Percentiles rank a stretch among this genome's conserved stretches.
These are phyloP conservation scores for Solanum verrucosum DNA, from an alignment of 257 asterid genomes.

Conservation along the genomic window DNA sequence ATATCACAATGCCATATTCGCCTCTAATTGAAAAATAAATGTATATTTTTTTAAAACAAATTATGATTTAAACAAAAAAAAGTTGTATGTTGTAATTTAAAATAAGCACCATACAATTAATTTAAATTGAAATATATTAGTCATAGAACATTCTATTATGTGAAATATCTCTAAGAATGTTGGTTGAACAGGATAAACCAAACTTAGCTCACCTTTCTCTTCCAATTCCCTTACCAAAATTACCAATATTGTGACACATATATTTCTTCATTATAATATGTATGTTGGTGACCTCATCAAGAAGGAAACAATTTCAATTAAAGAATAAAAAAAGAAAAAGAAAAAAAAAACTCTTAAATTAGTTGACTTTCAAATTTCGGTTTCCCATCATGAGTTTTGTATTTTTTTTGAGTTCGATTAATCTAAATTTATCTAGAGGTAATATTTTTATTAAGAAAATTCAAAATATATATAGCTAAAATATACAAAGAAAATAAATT, in stretches of 20 bases:
- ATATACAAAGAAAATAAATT: neutral
- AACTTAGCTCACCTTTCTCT: slow-evolving; percentile 4
- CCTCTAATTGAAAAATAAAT: neutral
- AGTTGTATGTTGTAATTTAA: neutral
- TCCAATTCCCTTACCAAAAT: neutral
- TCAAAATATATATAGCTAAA: neutral
- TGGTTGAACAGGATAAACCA: slow-evolving; percentile 16
- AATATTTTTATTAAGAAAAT: neutral
- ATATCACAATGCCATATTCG: no score
- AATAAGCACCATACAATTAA: neutral
- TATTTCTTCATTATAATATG: neutral
- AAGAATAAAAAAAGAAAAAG: neutral
- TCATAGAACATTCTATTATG: neutral
- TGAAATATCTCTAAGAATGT: neutral
- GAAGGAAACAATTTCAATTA: neutral
- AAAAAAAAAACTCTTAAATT: neutral
- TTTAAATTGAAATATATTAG: neutral
- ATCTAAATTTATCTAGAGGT: neutral
- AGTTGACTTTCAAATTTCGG: neutral
- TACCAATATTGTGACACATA: neutral
- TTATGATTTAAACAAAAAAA: neutral
- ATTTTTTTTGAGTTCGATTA: neutral
- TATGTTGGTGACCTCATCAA: slow-evolving; percentile 10
- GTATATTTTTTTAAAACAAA: neutral
- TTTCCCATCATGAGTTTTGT: neutral